Conservation (phyloP, 1,284 basidiomycete genomes). For the Blastosporella zonata region DNA sequence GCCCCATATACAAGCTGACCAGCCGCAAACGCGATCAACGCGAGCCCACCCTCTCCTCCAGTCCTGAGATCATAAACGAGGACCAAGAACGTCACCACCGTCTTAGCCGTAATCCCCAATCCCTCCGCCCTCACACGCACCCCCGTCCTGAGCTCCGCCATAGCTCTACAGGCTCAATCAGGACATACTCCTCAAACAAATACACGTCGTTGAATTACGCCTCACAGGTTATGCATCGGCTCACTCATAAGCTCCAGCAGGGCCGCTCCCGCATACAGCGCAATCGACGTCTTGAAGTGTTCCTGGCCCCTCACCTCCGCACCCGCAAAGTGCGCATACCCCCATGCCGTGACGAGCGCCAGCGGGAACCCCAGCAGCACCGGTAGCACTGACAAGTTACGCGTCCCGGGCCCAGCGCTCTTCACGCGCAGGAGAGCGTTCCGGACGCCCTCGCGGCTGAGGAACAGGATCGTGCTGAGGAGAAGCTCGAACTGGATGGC, state of each 20-base stretch:
- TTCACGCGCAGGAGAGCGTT: constrained; percentile 66
- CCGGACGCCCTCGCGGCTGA: constrained; percentile 88
- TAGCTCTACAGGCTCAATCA: constrained; percentile 44
- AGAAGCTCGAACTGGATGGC: constrained; percentile 51
- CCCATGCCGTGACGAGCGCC: constrained; percentile 40
- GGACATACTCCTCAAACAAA: neutral
- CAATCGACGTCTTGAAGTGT: constrained; percentile 61
- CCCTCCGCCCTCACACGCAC: constrained; percentile 83
- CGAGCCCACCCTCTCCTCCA: constrained; percentile 35
- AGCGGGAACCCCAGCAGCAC: constrained; percentile 55
- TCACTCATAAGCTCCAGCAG: constrained; percentile 78
- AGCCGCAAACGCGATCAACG: constrained; percentile 78
- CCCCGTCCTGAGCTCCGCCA: constrained; percentile 62
- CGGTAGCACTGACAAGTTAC: constrained; percentile 59
- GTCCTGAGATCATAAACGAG: constrained; percentile 46
- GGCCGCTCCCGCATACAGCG: constrained; percentile 71
- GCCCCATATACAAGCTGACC: constrained; percentile 77
- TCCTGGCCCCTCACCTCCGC: constrained; percentile 56
- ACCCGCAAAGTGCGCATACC: constrained; percentile 52
- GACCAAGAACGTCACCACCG: constrained; percentile 64
- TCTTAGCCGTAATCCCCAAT: constrained; percentile 72
- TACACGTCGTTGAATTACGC: neutral
- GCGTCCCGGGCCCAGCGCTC: constrained; percentile 18
- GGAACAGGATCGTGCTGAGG: constrained; percentile 86
- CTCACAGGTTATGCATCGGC: constrained; percentile 76